phyloP scores from a whole-genome alignment of 2,329 filamentous ascomycete species.

The Fusarium luffae region DNA sequence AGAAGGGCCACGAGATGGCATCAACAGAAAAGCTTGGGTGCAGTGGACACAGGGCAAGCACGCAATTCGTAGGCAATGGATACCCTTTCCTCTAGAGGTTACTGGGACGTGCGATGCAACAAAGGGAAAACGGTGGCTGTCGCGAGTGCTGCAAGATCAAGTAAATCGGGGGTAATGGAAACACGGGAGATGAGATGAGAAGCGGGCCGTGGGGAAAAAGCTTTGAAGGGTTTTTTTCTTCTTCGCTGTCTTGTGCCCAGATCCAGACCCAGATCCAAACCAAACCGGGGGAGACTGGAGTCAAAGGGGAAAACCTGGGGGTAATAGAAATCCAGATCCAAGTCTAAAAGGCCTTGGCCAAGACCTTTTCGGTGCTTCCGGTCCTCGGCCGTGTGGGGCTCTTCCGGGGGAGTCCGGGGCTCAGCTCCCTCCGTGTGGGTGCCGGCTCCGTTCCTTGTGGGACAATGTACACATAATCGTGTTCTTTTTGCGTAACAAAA shows the following conservation, averaged over 20 bases:
- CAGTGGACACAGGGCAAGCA: conserved; percentile 31
- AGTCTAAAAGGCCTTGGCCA: conserved; percentile 23
- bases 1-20: conserved; percentile 42
- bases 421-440: conserved; percentile 29
- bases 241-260: conserved; percentile 17
- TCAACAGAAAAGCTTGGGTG: conserved; percentile 19
- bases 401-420: conserved; percentile 40
- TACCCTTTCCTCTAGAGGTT: conserved; percentile 35
- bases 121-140: conserved; percentile 43
- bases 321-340: conserved; percentile 50
- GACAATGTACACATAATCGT: neutral
- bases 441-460: conserved; percentile 38
- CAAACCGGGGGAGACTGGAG: conserved; percentile 37
- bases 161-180: conserved; percentile 53
- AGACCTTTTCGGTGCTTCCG: conserved; percentile 39
- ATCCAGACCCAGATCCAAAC: conserved; percentile 10
- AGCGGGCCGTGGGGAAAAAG: conserved; percentile 39
- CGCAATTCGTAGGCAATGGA: conserved; percentile 33
- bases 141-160: conserved; percentile 50
- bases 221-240: conserved; percentile 29
- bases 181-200: conserved; percentile 26
- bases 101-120: conserved; percentile 30
- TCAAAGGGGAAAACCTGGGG: conserved; percentile 47
- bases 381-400: conserved; percentile 43
- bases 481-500: conserved; percentile 10